These are phyloP conservation scores for Termitomyces bulborhizus DNA, from an alignment of 768 basidiomycete genomes.

Conservation along the genomic window DNA sequence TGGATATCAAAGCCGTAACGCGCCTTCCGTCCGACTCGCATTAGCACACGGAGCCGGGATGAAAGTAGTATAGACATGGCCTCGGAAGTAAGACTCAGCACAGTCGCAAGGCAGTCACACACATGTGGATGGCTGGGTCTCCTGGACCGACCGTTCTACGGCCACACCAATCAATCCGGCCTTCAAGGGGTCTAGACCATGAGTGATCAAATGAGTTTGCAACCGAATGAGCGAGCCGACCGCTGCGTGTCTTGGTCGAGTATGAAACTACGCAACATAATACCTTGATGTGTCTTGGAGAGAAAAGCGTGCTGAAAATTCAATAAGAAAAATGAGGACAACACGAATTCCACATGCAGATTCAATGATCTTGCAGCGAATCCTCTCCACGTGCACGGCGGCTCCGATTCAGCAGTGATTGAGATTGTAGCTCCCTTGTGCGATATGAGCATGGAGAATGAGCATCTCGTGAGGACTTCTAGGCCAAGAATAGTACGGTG, in stretches of 20 bases:
- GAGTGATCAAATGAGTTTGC: neutral
- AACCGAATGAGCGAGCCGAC: neutral
- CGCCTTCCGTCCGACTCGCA: neutral
- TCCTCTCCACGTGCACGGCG: neutral
- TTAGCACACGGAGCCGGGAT: neutral
- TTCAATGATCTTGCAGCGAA: neutral
- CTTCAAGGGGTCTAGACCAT: too few species aligned
- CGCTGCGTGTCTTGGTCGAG: neutral
- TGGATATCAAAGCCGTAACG: neutral
- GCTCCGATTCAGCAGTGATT: neutral
- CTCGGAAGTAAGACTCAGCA: neutral
- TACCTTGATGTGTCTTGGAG: neutral
- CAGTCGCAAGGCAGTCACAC: neutral
- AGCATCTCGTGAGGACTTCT: neutral
- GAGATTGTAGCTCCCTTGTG: neutral
- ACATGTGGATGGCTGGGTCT: neutral
- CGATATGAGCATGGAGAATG: neutral
- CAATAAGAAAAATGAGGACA: neutral
- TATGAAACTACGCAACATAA: neutral
- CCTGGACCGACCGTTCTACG: neutral
- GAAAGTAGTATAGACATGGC: neutral
- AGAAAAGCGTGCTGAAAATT: neutral
- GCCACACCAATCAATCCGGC: neutral
- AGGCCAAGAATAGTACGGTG: neutral
- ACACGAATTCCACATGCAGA: neutral